phyloP scores from a whole-genome alignment of 306 rosid species.

The Rosa chinensis region DNA sequence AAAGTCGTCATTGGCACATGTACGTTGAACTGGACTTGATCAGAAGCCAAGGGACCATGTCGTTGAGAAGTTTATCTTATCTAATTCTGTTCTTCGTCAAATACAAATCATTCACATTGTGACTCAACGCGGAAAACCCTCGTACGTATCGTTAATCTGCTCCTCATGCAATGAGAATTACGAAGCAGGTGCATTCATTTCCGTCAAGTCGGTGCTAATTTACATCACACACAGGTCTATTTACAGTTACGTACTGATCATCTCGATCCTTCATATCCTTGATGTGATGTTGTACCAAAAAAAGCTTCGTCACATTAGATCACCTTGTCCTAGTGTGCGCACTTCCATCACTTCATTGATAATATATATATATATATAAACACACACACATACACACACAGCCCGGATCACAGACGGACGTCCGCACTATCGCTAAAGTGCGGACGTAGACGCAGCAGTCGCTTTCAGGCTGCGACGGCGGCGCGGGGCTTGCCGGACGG shows the following conservation, averaged over 20 bases:
- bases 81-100: not conserved
- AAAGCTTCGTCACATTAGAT: not conserved
- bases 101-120: not conserved
- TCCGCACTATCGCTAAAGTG: too few relatives aligned
- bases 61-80: constrained; percentile 1
- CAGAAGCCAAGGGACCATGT: not conserved
- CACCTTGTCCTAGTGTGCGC: not conserved
- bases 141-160: not conserved
- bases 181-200: not conserved
- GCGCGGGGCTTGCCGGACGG: too few relatives aligned
- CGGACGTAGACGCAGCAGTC: too few relatives aligned
- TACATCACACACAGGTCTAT: not conserved
- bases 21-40: not conserved
- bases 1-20: not conserved
- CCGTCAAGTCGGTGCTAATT: not conserved
- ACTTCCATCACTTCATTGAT: not conserved
- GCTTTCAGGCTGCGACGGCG: too few relatives aligned
- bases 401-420: too few relatives aligned
- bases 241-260: not conserved
- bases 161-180: not conserved
- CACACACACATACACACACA: too few relatives aligned
- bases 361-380: not conserved
- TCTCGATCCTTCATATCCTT: not conserved
- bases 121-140: not conserved
- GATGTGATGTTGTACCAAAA: not conserved